phyloP scores from a whole-genome alignment of 2,329 filamentous ascomycete species.

The Colletotrichum filicis region DNA sequence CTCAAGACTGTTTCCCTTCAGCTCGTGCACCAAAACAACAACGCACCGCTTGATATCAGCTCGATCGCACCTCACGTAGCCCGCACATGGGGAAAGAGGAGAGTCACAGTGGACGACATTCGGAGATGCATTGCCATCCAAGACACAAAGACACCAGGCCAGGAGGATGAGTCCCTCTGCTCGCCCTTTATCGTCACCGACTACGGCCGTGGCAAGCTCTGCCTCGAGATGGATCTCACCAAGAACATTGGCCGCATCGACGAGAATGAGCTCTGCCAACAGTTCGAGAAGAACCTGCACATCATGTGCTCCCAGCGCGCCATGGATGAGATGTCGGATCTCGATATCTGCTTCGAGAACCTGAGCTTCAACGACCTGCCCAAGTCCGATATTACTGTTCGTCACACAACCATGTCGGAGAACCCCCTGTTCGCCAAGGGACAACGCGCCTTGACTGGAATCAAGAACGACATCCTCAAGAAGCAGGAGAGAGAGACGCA shows the following conservation, averaged over 20 bases:
- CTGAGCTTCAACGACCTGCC: slow-evolving; percentile 57
- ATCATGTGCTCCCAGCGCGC: slow-evolving; percentile 53
- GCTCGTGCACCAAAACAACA: slow-evolving; percentile 73
- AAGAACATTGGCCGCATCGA: slow-evolving; percentile 53
- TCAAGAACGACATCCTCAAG: slow-evolving; percentile 72
- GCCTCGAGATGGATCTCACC: slow-evolving; percentile 64
- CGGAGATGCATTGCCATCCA: slow-evolving; percentile 75
- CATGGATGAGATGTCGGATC: slow-evolving; percentile 44
- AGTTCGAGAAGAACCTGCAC: slow-evolving; percentile 65
- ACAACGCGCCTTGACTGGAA: slow-evolving; percentile 74
- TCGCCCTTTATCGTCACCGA: slow-evolving; percentile 59
- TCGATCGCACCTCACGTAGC: slow-evolving; percentile 71
- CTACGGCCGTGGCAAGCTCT: slow-evolving; percentile 66
- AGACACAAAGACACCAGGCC: slow-evolving; percentile 50
- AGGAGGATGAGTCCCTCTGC: slow-evolving; percentile 29
- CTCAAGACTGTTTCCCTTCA: slow-evolving; percentile 76
- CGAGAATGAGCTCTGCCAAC: slow-evolving; percentile 62
- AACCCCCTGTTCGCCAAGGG: slow-evolving; percentile 72
- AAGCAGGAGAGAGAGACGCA: slow-evolving; percentile 58
- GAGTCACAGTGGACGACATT: slow-evolving; percentile 73
- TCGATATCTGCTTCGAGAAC: slow-evolving; percentile 60
- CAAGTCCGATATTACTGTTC: slow-evolving; percentile 62
- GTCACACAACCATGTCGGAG: slow-evolving; percentile 57
- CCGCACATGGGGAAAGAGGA: slow-evolving; percentile 77
- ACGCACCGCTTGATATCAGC: slow-evolving; percentile 71